Conservation (phyloP, 2,329 filamentous ascomycete species). For the Colletotrichum chlorophyti region DNA sequence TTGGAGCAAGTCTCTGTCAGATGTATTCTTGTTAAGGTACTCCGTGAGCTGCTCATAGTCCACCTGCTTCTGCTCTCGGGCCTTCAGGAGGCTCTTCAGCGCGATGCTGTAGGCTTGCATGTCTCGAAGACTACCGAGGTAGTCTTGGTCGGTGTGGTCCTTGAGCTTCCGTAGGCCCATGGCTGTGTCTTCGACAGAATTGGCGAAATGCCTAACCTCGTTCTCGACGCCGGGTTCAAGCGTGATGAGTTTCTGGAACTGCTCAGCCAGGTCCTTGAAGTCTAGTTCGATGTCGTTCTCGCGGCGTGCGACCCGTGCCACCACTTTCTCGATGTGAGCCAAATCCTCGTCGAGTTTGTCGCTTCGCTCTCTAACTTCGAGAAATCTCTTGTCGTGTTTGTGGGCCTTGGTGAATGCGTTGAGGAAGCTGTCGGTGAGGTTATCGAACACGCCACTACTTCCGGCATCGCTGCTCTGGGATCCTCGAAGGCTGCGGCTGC, state of each 20-base stretch:
- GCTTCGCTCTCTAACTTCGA: constrained; percentile 90
- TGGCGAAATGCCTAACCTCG: constrained; percentile 84
- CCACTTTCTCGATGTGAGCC: constrained; percentile 92
- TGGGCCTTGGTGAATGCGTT: constrained; percentile 97
- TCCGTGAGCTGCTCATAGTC: constrained; percentile 96
- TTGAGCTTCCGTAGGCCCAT: constrained; percentile 80
- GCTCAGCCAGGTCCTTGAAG: constrained; percentile 86
- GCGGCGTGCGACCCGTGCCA: constrained; percentile 85
- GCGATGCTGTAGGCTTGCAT: constrained; percentile 95
- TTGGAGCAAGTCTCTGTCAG: constrained; percentile 81
- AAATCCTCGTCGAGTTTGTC: constrained; percentile 96
- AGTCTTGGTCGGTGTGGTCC: constrained; percentile 94
- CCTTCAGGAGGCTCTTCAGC: constrained; percentile 86
- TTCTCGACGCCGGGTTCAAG: constrained; percentile 88
- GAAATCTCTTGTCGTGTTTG: constrained; percentile 92
- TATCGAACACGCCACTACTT: constrained; percentile 83
- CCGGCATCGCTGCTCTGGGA: constrained; percentile 56
- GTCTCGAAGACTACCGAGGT: constrained; percentile 88
- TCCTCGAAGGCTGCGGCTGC: constrained; percentile 72
- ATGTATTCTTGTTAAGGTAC: constrained; percentile 89
- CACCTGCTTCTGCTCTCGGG: constrained; percentile 95
- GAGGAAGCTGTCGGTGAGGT: constrained; percentile 93
- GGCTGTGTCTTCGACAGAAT: constrained; percentile 83
- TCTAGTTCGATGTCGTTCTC: constrained; percentile 89
- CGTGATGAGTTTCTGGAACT: constrained; percentile 91